Conservation (phyloP, 2,329 filamentous ascomycete genomes). For the Aotearoamyces nothofagi region DNA sequence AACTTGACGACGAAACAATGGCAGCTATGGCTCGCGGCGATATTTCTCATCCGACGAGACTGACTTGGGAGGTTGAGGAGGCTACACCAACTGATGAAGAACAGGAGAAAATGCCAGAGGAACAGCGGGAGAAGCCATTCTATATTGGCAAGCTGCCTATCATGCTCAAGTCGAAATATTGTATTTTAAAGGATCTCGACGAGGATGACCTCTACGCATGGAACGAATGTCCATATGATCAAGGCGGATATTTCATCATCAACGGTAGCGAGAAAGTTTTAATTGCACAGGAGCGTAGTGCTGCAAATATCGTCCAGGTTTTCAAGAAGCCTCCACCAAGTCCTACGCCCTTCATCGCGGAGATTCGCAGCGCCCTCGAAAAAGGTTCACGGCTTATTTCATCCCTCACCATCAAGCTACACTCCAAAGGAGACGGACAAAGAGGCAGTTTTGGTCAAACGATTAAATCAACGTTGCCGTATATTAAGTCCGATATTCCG, state of each 20-base stretch:
- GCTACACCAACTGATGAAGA: constrained; percentile 19
- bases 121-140: too few relatives aligned
- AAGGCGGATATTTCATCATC: constrained; percentile 98
- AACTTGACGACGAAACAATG: constrained; percentile 52
- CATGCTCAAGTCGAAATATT: constrained; percentile 96
- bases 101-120: constrained; percentile 31
- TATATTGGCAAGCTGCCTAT: constrained; percentile 94
- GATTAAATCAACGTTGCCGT: constrained; percentile 81
- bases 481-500: constrained; percentile 85
- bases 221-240: constrained; percentile 96
- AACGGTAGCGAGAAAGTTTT: constrained; percentile 98
- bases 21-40: constrained; percentile 36
- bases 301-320: constrained; percentile 96
- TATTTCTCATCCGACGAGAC: constrained; percentile 38
- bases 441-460: constrained; percentile 73
- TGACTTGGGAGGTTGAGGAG: constrained; percentile 43
- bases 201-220: constrained; percentile 80
- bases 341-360: constrained; percentile 82
- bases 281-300: constrained; percentile 93
- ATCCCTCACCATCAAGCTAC: constrained; percentile 80
- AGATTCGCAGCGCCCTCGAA: constrained; percentile 91
- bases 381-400: constrained; percentile 93
- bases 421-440: constrained; percentile 67
- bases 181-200: constrained; percentile 68
- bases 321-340: constrained; percentile 96